Base-by-base conservation (phyloP, 805 yeast species). In the Barnettozyma wickerhamii region DNA sequence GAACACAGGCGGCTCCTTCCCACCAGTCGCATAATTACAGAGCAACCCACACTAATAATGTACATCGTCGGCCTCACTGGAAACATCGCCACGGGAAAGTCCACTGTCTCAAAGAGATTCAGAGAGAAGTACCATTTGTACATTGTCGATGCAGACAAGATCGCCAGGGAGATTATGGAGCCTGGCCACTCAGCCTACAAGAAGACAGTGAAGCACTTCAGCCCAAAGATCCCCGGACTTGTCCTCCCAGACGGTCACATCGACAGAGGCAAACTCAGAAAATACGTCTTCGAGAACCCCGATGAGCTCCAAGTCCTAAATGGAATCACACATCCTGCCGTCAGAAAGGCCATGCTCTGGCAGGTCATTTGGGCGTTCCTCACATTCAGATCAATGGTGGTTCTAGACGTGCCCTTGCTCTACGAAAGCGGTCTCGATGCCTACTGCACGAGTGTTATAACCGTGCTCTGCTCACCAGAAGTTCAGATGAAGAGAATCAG, bases 81-180 rank as follows among this genome's bases (percentile, higher is more conserved):
- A 2, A 96, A 97, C 2, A 93, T 93, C 37, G 96, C 96, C 5
- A 75, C 93, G n/a, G 99, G 99, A 3, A 93, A 93, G 56, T 83
- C 95, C 15, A 91, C 98, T 0, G 97, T 86, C 0, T 86, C 96
- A 0, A 56, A 64, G 14, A 60, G 74, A 27, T 63, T 93, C 10
- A 46, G 60, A 5, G 73, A 75, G 9, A 63, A 75, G 10, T 72
- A 80, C 53, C 56, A 67, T 2, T 44, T 84, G 5, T 72, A 83
- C 0, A 62, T 93, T 1, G 72, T 93, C 1, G 99, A 93, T 65
- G 98, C 99, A 1, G 99, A 93, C 60, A 60, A 75, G 37, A 82
- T 95, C 33, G 98, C 99, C 0, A 74, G 84, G 43, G 79, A 87
- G 46, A 84, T 90, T 7, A 95, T 91, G 10, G 75, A 72, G 49